Percentiles rank a stretch among this genome's conserved stretches.
Conservation (phyloP, 768 basidiomycete species). For the Termitomyces sp. region DNA sequence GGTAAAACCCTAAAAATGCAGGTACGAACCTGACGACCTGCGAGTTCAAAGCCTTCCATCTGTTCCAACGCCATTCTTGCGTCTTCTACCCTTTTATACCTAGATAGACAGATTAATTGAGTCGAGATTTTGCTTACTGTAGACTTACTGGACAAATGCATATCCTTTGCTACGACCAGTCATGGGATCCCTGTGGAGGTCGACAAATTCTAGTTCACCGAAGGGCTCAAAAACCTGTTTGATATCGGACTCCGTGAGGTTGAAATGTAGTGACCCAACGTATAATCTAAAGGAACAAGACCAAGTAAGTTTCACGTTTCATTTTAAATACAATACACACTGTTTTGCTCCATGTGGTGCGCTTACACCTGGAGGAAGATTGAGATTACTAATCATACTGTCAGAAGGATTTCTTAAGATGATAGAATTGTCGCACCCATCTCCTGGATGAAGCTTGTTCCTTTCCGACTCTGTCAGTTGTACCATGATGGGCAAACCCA, state of each 20-base stretch:
- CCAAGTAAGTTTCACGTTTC: not conserved
- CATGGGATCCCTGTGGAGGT: slow-evolving; percentile 92
- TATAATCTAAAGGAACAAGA: slow-evolving; percentile 71
- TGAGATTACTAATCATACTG: slow-evolving; percentile 54
- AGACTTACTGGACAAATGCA: slow-evolving; percentile 89
- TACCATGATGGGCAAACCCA: slow-evolving; percentile 97
- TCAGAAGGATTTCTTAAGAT: slow-evolving; percentile 7
- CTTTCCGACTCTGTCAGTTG: slow-evolving; percentile 97
- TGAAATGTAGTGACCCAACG: slow-evolving; percentile 95
- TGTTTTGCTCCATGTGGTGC: slow-evolving; percentile 83
- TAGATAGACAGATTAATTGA: slow-evolving; percentile 22
- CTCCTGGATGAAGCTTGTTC: slow-evolving; percentile 84
- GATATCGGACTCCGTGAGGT: slow-evolving; percentile 94
- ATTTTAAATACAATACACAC: slow-evolving; percentile 36
- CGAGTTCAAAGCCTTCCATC: slow-evolving; percentile 98
- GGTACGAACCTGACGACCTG: slow-evolving; percentile 78
- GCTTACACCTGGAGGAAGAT: slow-evolving; percentile 81
- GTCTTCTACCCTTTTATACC: slow-evolving; percentile 88
- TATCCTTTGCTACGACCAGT: slow-evolving; percentile 97
- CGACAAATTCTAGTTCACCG: slow-evolving; percentile 97
- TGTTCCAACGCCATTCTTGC: slow-evolving; percentile 97
- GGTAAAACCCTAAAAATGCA: not conserved
- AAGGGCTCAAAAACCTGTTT: slow-evolving; percentile 99
- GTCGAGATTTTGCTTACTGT: not conserved
- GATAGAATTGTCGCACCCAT: slow-evolving; percentile 55